These are phyloP conservation scores for Chlamydomonas sphaeroides DNA, from an alignment of 139 green algal genomes.

Conservation along the genomic window DNA sequence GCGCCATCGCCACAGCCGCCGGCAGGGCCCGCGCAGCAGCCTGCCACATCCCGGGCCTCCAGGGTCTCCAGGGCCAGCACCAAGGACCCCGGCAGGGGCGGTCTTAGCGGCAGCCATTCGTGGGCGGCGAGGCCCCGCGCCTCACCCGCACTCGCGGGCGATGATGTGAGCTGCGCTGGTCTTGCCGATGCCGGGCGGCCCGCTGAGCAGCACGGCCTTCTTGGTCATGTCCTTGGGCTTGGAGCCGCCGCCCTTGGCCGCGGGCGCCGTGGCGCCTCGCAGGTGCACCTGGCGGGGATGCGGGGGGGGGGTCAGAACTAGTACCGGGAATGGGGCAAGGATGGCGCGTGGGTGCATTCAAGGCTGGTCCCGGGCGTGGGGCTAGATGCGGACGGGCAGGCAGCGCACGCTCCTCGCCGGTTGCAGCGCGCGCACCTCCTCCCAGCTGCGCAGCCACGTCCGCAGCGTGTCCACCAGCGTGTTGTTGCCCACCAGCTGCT, in stretches of 20 bases:
- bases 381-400: no score
- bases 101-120: no score
- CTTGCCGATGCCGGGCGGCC: conserved; percentile 95
- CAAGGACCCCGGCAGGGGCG: no score
- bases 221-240: conserved; percentile 79
- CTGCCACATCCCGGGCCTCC: no score
- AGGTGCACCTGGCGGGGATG: conserved; percentile 31
- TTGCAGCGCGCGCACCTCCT: conserved; percentile 68
- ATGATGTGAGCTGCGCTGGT: conserved; percentile 86
- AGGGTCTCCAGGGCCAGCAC: no score
- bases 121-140: no score
- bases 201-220: conserved; percentile 94
- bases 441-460: conserved; percentile 83
- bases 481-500: conserved; percentile 94
- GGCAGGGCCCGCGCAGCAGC: no score
- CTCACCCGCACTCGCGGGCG: conserved; percentile 53
- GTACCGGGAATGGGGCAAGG: neutral
- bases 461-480: conserved; percentile 63
- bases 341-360: no score
- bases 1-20: no score
- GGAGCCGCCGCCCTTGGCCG: conserved; percentile 30
- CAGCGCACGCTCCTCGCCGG: no score
- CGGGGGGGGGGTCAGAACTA: neutral
- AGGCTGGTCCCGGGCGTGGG: no score
- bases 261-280: neutral